Evolutionary conservation across 345 rosid genomes (phyloP).

Genomic region (Dipteronia sinensis): DNA sequence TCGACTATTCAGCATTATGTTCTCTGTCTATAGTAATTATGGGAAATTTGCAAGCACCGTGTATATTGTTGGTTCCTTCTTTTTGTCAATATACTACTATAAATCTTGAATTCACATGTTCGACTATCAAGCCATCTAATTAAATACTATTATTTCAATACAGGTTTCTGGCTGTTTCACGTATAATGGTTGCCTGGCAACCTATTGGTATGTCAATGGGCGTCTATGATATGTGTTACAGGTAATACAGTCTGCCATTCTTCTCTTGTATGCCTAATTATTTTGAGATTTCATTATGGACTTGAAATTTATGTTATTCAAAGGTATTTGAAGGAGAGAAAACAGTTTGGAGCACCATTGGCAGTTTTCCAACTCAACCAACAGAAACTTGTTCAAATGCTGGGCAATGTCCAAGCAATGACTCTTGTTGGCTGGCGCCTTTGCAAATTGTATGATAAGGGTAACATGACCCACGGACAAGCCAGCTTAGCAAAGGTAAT

Average conservation of each 20-base stretch:
- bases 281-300: neutral
- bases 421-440: constrained; percentile 93
- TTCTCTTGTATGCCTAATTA: neutral
- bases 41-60: neutral
- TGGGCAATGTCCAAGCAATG: constrained; percentile 93
- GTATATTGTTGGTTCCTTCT: neutral
- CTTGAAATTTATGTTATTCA: constrained; percentile 19
- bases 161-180: constrained; percentile 95
- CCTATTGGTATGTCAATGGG: constrained; percentile 97
- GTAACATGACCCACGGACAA: constrained; percentile 87
- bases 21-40: no score
- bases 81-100: neutral
- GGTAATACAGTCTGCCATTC: constrained; percentile 37
- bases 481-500: constrained; percentile 98
- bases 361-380: constrained; percentile 93
- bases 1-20: no score
- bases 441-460: constrained; percentile 84
- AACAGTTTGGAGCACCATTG: constrained; percentile 96
- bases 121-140: neutral
- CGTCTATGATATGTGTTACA: constrained; percentile 91
- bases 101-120: no score
- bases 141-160: constrained; percentile 9
- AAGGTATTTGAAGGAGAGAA: constrained; percentile 91
- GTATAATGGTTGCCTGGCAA: constrained; percentile 95
- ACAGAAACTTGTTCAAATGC: constrained; percentile 86